Conservation (phyloP, 306 rosid species). For the Arachis stenosperma region DNA sequence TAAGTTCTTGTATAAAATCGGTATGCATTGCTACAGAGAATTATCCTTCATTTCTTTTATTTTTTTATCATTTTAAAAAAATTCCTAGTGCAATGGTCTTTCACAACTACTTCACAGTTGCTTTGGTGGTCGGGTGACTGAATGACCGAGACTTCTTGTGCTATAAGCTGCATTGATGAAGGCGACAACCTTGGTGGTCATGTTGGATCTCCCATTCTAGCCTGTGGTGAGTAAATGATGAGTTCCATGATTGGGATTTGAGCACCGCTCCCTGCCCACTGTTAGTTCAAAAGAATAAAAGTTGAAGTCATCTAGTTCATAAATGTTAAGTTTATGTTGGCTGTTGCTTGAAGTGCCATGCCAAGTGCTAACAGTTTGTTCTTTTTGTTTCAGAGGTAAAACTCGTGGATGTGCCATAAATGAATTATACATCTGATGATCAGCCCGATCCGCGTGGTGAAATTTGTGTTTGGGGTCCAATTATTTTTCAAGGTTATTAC, state of each 20-base stretch:
- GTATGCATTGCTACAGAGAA: not conserved
- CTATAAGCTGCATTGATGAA: conserved; percentile 69
- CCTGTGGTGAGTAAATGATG: conserved; percentile 81
- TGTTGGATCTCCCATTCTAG: conserved; percentile 90
- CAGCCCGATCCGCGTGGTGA: conserved; percentile 95
- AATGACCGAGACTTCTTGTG: conserved; percentile 94
- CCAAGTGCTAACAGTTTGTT: conserved; percentile 33
- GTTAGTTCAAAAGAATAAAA: conserved; percentile 25
- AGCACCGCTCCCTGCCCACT: not conserved
- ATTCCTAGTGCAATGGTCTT: conserved; percentile 28
- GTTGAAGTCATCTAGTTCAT: not conserved
- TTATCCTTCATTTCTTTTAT: not conserved
- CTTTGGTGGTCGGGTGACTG: conserved; percentile 80
- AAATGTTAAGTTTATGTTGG: conserved; percentile 7
- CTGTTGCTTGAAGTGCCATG: conserved; percentile 19
- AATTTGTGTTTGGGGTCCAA: conserved; percentile 98
- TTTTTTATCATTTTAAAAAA: not conserved
- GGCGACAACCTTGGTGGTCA: conserved; percentile 78
- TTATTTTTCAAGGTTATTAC: conserved; percentile 79
- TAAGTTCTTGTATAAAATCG: conserved; percentile 49
- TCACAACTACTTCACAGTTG: conserved; percentile 59
- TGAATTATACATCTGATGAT: conserved; percentile 92
- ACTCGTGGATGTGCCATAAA: conserved; percentile 96
- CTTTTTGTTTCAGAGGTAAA: conserved; percentile 77
- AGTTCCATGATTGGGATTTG: conserved; percentile 11